These are phyloP conservation scores for Sanghuangporus sanghuang DNA, from an alignment of 1,284 basidiomycete genomes.

Conservation along the genomic window DNA sequence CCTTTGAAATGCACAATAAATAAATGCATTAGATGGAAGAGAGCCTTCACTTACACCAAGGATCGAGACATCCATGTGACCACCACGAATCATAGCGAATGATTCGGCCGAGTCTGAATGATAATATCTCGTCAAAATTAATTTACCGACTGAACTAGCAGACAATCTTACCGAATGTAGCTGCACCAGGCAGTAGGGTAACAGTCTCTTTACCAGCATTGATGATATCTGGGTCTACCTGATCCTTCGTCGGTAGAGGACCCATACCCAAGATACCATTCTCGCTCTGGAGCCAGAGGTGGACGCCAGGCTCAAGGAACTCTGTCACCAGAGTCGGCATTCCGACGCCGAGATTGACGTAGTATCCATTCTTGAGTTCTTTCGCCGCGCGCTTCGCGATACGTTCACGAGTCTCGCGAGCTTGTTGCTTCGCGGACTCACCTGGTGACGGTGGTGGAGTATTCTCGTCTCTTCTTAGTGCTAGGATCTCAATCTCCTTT, in stretches of 20 bases:
- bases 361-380: conserved; percentile 88
- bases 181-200: conserved; percentile 87
- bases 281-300: conserved; percentile 91
- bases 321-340: conserved; percentile 94
- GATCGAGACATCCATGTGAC: conserved; percentile 93
- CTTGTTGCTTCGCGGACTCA: conserved; percentile 49
- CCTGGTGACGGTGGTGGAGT: conserved; percentile 23
- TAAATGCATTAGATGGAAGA: conserved; percentile 1
- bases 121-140: conserved; percentile 1
- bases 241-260: conserved; percentile 81
- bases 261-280: conserved; percentile 96
- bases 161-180: conserved; percentile 68
- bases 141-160: not conserved
- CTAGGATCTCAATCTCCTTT: conserved; percentile 78
- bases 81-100: conserved; percentile 95
- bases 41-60: conserved; percentile 44
- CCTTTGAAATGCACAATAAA: conserved; percentile 39
- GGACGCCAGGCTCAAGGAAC: conserved; percentile 73
- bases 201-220: conserved; percentile 97
- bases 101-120: conserved; percentile 77
- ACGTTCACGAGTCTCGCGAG: conserved; percentile 51
- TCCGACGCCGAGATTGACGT: conserved; percentile 68
- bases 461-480: conserved; percentile 46
- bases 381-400: conserved; percentile 86
- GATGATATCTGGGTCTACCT: conserved; percentile 90